Percentiles rank a stretch among this genome's conserved stretches.
These are phyloP conservation scores for Davidsoniella neocaledoniae DNA, from an alignment of 2,329 filamentous ascomycete species.

Conservation along the genomic window DNA sequence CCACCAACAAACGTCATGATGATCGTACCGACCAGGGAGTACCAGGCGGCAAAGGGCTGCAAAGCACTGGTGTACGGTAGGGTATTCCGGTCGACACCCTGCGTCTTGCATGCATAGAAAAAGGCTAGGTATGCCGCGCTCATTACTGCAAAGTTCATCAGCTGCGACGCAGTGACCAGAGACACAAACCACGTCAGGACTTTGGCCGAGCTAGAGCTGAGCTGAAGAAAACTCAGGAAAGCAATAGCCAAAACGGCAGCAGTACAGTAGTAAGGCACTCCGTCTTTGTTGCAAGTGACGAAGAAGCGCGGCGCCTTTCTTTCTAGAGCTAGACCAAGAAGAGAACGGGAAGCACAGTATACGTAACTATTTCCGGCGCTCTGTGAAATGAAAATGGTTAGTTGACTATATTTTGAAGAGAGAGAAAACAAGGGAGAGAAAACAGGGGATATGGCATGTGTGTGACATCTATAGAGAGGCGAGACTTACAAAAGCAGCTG, in stretches of 20 bases:
- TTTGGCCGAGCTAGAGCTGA: conserved; percentile 46
- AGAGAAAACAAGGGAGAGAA: background rate
- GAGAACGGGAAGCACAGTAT: conserved; percentile 50
- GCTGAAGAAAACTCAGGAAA: conserved; percentile 56
- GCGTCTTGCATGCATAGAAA: conserved; percentile 48
- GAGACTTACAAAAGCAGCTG: conserved; percentile 23
- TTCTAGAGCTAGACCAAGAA: conserved; percentile 53
- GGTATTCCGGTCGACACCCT: conserved; percentile 48
- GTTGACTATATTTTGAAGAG: no score
- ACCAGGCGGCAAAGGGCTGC: conserved; percentile 58
- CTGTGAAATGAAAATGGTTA: background rate
- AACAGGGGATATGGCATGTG: conserved; percentile 21
- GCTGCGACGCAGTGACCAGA: conserved; percentile 51
- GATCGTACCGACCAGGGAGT: conserved; percentile 43
- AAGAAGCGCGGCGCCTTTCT: conserved; percentile 47
- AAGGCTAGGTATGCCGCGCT: conserved; percentile 58
- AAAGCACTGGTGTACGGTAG: conserved; percentile 54
- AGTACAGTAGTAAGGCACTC: conserved; percentile 63
- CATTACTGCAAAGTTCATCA: conserved; percentile 57
- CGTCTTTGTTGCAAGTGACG: conserved; percentile 41
- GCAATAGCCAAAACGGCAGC: conserved; percentile 47
- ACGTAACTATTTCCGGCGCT: conserved; percentile 44
- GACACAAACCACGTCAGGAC: conserved; percentile 60
- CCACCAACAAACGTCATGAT: conserved; percentile 62
- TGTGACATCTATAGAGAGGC: background rate